Percentiles rank a stretch among this genome's conserved stretches.
Evolutionary conservation across 2,329 filamentous ascomycete species (phyloP).

Genomic region (Thyridium curvatum): DNA sequence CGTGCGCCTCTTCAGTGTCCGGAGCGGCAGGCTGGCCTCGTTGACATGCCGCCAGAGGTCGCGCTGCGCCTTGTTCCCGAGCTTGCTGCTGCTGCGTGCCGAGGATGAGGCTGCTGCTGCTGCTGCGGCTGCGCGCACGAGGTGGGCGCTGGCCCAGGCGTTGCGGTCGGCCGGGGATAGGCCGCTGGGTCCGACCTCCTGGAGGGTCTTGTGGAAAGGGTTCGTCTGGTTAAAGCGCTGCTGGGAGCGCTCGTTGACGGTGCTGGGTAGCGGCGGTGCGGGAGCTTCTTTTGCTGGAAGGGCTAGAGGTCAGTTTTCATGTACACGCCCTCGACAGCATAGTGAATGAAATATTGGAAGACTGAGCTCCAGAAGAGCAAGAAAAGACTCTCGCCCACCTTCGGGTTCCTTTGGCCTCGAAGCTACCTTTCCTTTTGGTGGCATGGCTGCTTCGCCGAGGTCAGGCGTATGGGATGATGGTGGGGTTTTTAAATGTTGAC

Average conservation of each 20-base stretch:
- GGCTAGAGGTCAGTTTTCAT: too few relatives aligned
- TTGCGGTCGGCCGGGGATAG: conserved; percentile 42
- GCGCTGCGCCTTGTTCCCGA: conserved; percentile 41
- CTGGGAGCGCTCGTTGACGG: conserved; percentile 40
- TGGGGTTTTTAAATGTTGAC: conserved; percentile 2
- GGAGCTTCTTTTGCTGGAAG: conserved; percentile 6
- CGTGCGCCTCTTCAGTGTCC: conserved; percentile 22
- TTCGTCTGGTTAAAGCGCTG: conserved; percentile 44
- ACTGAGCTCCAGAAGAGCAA: too few relatives aligned
- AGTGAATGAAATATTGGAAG: too few relatives aligned
- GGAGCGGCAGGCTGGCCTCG: conserved; percentile 44
- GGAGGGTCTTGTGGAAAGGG: conserved; percentile 37
- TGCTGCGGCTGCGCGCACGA: conserved; percentile 32
- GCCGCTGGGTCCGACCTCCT: conserved; percentile 35
- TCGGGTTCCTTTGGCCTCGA: conserved; percentile 20
- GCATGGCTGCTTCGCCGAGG: conserved; percentile 16
- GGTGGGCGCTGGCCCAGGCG: conserved; percentile 39
- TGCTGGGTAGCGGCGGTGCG: conserved; percentile 28
- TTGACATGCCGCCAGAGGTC: conserved; percentile 52
- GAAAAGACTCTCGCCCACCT: conserved; percentile 11
- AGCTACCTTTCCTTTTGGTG: conserved; percentile 22
- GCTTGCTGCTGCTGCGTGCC: conserved; percentile 22
- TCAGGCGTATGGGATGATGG: not conserved
- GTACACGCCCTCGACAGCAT: too few relatives aligned
- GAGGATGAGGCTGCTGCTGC: too few relatives aligned